phyloP scores from a whole-genome alignment of 164 flowering plant species.

The Buxus sempervirens region DNA sequence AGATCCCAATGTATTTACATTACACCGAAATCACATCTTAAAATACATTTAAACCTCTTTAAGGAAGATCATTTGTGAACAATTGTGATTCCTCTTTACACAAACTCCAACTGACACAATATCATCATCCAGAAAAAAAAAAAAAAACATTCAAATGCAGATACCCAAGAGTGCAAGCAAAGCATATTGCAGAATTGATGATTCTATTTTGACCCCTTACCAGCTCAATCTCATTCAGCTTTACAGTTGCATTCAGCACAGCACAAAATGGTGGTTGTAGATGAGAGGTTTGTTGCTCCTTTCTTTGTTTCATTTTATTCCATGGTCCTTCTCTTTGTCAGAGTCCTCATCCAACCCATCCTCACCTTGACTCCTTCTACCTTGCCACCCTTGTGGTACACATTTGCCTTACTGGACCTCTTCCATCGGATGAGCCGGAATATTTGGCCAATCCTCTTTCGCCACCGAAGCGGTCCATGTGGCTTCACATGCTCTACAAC shows the following conservation, averaged over 20 bases:
- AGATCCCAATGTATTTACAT: too few relatives aligned
- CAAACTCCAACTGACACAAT: neutral
- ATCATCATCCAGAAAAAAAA: too few relatives aligned
- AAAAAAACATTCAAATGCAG: neutral
- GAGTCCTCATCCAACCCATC: conserved; percentile 66
- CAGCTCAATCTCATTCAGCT: conserved; percentile 20
- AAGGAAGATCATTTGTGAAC: neutral
- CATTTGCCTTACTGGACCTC: conserved; percentile 49
- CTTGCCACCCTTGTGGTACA: conserved; percentile 50
- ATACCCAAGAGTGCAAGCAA: neutral
- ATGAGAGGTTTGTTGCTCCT: conserved; percentile 1
- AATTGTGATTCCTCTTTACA: neutral
- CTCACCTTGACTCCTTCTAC: conserved; percentile 57
- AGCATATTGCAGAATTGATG: neutral
- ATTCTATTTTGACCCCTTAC: neutral
- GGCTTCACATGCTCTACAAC: conserved; percentile 58
- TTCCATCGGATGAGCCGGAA: conserved; percentile 70
- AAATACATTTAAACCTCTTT: too few relatives aligned
- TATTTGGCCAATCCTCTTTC: conserved; percentile 72
- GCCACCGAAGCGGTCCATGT: conserved; percentile 60
- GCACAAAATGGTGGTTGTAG: conserved; percentile 8
- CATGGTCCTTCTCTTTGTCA: conserved; percentile 60
- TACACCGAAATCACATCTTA: too few relatives aligned
- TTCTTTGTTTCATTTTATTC: conserved; percentile 28
- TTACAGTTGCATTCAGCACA: conserved; percentile 16